Conservation (phyloP, 2,329 filamentous ascomycete genomes). For the Phaeomoniella chlamydospora region DNA sequence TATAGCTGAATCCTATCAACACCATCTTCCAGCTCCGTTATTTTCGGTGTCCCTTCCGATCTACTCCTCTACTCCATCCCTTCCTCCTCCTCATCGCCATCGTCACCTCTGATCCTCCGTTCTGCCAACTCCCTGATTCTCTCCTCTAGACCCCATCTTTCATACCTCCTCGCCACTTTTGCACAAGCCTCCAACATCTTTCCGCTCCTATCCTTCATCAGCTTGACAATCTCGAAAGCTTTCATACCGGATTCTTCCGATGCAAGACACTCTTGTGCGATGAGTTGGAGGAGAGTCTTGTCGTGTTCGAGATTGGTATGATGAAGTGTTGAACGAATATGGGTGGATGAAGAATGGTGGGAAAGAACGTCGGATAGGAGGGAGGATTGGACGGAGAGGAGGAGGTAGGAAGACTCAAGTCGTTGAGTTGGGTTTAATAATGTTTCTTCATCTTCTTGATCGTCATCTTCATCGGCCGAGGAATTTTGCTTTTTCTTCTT, state of each 20-base stretch:
- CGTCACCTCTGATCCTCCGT: conserved; percentile 46
- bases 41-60: too few species aligned
- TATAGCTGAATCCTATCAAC: too few species aligned
- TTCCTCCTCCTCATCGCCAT: conserved; percentile 44
- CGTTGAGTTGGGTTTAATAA: conserved; percentile 27
- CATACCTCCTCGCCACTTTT: conserved; percentile 80
- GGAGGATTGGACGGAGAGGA: conserved; percentile 46
- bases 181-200: conserved; percentile 84
- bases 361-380: conserved; percentile 59
- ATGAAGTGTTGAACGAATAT: conserved; percentile 39
- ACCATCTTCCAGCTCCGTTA: too few species aligned
- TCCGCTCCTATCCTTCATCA: conserved; percentile 74
- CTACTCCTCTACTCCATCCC: conserved; percentile 6
- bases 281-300: conserved; percentile 75
- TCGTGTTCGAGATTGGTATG: conserved; percentile 73
- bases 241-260: conserved; percentile 92
- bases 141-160: conserved; percentile 61
- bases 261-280: conserved; percentile 80
- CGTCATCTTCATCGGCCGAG: conserved; percentile 20
- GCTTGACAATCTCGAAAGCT: conserved; percentile 72
- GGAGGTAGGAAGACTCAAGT: conserved; percentile 21
- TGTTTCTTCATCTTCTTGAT: conserved; percentile 17
- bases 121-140: conserved; percentile 85
- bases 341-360: conserved; percentile 51
- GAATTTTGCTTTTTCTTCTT: conserved; percentile 10